Percentiles rank a stretch among this genome's conserved stretches.
These are phyloP conservation scores for Leishmania arabica DNA, from an alignment of 208 protist genomes.

Conservation along the genomic window DNA sequence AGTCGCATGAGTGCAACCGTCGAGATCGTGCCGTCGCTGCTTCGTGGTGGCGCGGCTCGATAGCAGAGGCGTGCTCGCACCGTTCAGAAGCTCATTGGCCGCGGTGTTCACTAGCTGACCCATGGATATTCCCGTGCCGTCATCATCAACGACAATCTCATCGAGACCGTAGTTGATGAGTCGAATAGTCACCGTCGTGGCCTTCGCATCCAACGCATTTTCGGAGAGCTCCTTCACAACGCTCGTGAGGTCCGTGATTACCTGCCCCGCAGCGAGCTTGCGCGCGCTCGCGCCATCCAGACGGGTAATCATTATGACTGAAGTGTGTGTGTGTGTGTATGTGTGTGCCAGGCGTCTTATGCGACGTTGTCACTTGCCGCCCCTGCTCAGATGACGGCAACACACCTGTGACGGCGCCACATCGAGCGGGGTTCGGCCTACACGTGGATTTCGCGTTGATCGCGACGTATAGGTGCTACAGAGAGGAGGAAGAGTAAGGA, in stretches of 20 bases:
- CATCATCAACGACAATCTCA: slow-evolving; percentile 81
- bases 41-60: slow-evolving; percentile 72
- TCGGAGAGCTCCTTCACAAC: slow-evolving; percentile 90
- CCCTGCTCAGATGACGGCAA: neutral
- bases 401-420: neutral
- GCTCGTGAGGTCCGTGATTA: slow-evolving; percentile 80
- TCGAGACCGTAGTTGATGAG: slow-evolving; percentile 72
- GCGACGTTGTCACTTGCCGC: neutral
- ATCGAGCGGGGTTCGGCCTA: neutral
- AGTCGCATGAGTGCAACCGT: neutral
- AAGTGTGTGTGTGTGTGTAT: neutral
- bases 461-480: neutral
- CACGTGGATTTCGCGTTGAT: neutral
- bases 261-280: slow-evolving; percentile 81
- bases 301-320: slow-evolving; percentile 53
- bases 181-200: slow-evolving; percentile 56
- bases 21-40: slow-evolving; percentile 4
- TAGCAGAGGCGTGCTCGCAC: slow-evolving; percentile 59
- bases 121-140: slow-evolving; percentile 74
- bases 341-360: neutral
- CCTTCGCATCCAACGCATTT: slow-evolving; percentile 85
- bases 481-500: neutral
- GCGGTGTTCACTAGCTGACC: slow-evolving; percentile 37
- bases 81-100: slow-evolving; percentile 28
- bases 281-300: slow-evolving; percentile 75